Percentiles rank a stretch among this genome's conserved stretches.
Conservation (phyloP, 345 rosid genomes). For the Euphorbia lathyris region DNA sequence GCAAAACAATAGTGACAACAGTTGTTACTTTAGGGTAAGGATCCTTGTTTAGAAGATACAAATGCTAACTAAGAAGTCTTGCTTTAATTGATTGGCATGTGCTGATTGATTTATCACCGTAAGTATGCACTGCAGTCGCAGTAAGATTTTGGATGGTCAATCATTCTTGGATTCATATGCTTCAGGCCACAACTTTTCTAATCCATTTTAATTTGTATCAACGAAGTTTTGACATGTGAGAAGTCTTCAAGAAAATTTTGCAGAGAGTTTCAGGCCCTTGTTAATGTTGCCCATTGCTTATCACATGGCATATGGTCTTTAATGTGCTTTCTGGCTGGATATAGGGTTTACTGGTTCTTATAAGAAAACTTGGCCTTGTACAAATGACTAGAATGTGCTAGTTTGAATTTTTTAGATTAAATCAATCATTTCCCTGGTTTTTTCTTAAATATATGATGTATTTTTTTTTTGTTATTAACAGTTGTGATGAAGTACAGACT, state of each 20-base stretch:
- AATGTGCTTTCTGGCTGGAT: constrained; percentile 2
- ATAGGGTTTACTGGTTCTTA: neutral
- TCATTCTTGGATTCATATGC: constrained; percentile 2
- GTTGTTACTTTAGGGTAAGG: constrained; percentile 65
- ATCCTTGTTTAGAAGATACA: constrained; percentile 14
- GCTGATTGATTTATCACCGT: neutral
- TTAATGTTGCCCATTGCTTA: neutral
- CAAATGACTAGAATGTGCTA: neutral
- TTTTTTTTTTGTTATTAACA: constrained; percentile 32
- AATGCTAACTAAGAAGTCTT: neutral
- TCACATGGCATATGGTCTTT: neutral
- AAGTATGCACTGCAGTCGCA: constrained; percentile 6
- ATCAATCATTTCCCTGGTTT: constrained; percentile 4
- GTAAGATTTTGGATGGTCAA: neutral
- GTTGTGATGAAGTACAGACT: constrained; percentile 35
- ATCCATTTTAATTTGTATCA: neutral
- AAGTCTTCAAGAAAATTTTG: neutral
- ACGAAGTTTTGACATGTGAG: neutral
- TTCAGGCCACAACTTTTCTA: neutral
- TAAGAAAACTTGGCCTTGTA: neutral
- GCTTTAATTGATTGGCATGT: neutral
- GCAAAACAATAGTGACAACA: constrained; percentile 53
- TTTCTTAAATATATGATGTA: constrained; percentile 22
- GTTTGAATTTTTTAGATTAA: constrained; percentile 4
- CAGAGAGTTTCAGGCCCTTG: neutral